Evolutionary conservation across 2,329 filamentous ascomycete species (phyloP), one percentile per base, ranked within the genome.

Genomic region (Thelonectria blattea): DNA sequence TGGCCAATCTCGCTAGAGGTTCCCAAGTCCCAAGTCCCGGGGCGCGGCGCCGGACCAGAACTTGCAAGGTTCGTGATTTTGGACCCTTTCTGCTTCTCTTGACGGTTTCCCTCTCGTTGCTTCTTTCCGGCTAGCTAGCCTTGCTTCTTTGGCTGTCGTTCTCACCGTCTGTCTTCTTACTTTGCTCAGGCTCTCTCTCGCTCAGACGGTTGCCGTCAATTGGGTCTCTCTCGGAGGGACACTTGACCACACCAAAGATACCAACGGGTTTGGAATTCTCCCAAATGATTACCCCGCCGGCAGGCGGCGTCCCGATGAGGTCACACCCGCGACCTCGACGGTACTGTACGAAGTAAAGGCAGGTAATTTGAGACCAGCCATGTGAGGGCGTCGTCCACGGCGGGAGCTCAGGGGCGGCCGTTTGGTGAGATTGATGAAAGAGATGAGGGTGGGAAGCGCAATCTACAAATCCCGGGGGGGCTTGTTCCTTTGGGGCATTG

Each of bases 361-460:
- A 51, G 53, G 57, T 32, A 60, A 60, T 60, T 60, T 60, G 41
- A 39, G n/a, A 45, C 41, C 24, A 11, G 45, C 53, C 45, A 42
- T 56, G 47, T 27, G 32, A 56, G 20, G 51, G 58, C 52, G 57
- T 60, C 51, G 20, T 18, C 18, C 42, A 42, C 57, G 17, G 39
- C 51, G 34, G 45, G 43, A 12, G 50, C 18, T 18, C 58, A 51
- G 54, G 50, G 58, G 42, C 42, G 27, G 46, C 50, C 54, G 50
- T 22, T 50, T 22, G 39, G 43, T 60, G 59, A 61, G 52, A 58
- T 61, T 56, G 54, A 61, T 58, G 54, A 61, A 52, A 52, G 58
- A 60, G 59, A 61, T 61, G 59, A 61, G 47, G 54, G 54, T 58
- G 50, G 59, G 47, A 50, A 51, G 54, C 39, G 48, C 50, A 61